A percentile compares a stretch with the other conserved stretches of the same genome.
Evolutionary conservation across 2,329 filamentous ascomycete genomes (phyloP).

Genomic region (Lanzia echinophila): DNA sequence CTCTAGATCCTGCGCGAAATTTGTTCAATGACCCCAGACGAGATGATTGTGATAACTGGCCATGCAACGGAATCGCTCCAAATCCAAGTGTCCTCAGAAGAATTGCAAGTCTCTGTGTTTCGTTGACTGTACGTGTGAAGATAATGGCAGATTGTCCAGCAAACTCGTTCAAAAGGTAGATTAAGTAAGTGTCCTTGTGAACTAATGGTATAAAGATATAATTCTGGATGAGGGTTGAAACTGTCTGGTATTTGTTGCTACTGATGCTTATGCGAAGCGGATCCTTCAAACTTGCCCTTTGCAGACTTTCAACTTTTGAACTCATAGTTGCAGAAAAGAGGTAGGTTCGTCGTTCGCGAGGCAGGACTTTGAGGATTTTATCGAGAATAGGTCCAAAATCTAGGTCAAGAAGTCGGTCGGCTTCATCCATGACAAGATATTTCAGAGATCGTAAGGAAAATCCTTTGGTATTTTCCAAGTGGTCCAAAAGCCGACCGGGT

Average conservation of each 20-base stretch:
- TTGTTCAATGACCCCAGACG: constrained; percentile 85
- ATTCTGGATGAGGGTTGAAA: constrained; percentile 78
- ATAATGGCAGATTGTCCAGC: constrained; percentile 82
- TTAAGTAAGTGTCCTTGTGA: constrained; percentile 84
- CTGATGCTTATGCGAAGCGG: constrained; percentile 79
- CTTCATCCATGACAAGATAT: constrained; percentile 92
- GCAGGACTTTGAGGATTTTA: constrained; percentile 86
- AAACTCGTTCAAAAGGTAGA: constrained; percentile 80
- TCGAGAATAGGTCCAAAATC: constrained; percentile 91
- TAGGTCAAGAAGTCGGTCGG: constrained; percentile 84
- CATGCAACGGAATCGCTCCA: constrained; percentile 85
- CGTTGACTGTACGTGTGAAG: constrained; percentile 87
- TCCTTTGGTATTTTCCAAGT: constrained; percentile 93
- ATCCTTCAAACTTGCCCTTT: constrained; percentile 80
- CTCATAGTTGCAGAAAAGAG: constrained; percentile 94
- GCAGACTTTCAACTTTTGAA: constrained; percentile 85
- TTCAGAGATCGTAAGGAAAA: constrained; percentile 78
- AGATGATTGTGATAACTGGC: constrained; percentile 80
- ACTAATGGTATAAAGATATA: constrained; percentile 82
- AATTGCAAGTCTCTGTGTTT: constrained; percentile 79
- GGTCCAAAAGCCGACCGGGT: constrained; percentile 81
- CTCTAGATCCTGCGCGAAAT: constrained; percentile 71
- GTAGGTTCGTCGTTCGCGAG: constrained; percentile 70
- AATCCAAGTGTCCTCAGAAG: constrained; percentile 80
- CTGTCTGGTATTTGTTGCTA: constrained; percentile 81